Conservation (phyloP, 495 filamentous ascomycete genomes). For the Hypoxylon fragiforme region DNA sequence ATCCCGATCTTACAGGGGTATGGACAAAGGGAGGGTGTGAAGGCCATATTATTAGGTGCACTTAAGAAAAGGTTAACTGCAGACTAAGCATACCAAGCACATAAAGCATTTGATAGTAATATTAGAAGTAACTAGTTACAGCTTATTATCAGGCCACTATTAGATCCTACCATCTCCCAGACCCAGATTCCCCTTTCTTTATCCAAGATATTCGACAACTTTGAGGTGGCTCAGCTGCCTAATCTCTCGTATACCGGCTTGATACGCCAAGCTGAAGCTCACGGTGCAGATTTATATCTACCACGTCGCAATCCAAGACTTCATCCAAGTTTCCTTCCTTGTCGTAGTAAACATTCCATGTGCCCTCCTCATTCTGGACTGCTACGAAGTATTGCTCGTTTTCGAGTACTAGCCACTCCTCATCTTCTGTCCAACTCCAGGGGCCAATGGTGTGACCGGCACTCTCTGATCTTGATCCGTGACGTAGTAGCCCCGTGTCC, state of each 20-base stretch:
- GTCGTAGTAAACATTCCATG: constrained; percentile 52
- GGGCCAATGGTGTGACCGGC: constrained; percentile 56
- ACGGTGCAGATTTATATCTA: constrained; percentile 38
- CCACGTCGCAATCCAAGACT: constrained; percentile 34
- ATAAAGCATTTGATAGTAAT: constrained; percentile 18
- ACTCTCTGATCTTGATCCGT: constrained; percentile 54
- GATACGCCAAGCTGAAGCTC: constrained; percentile 41
- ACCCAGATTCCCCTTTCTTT: too few species aligned
- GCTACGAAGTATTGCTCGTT: constrained; percentile 46
- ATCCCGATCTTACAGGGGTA: constrained; percentile 10
- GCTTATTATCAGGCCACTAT: not conserved
- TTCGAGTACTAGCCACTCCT: constrained; percentile 57
- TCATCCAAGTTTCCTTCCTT: constrained; percentile 40
- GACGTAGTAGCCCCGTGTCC: constrained; percentile 57
- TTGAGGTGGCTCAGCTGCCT: not conserved
- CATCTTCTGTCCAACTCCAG: constrained; percentile 60
- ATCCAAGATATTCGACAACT: not conserved
- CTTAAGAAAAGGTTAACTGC: constrained; percentile 6
- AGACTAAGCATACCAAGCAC: too few species aligned
- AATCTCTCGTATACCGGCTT: constrained; percentile 32
- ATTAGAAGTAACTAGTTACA: too few species aligned
- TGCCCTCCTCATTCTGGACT: constrained; percentile 47
- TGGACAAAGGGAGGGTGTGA: constrained; percentile 3
- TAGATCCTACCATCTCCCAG: not conserved
- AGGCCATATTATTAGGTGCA: constrained; percentile 20